phyloP scores from a whole-genome alignment of 2,329 filamentous ascomycete species.

The Sclerotinia nivalis region DNA sequence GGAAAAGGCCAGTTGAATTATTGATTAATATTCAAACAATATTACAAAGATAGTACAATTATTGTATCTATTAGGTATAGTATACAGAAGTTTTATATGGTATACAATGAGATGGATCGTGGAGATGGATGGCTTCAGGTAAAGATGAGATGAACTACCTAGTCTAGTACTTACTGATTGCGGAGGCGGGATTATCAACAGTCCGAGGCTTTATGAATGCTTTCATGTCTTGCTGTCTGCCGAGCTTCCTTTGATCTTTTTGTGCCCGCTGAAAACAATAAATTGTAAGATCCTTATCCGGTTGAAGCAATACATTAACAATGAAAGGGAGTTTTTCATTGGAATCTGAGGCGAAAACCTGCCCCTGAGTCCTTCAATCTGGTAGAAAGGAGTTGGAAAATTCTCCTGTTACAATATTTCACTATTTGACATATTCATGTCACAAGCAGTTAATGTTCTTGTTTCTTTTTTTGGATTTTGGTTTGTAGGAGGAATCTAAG shows the following conservation, averaged over 20 bases:
- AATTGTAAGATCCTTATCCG: background rate
- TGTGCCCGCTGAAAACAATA: background rate
- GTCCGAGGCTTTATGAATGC: background rate
- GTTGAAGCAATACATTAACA: background rate
- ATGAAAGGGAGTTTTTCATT: no score
- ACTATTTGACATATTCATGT: no score
- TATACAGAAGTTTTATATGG: background rate
- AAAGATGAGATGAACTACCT: conserved; percentile 4
- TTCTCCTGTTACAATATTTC: no score
- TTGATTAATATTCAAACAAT: background rate
- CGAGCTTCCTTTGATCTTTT: background rate
- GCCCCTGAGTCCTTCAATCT: background rate
- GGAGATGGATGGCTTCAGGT: background rate
- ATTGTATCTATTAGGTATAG: background rate
- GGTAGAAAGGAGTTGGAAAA: background rate
- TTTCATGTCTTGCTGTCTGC: background rate
- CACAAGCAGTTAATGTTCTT: no score
- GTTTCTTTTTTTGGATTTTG: no score
- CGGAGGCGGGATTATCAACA: background rate
- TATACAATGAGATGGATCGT: background rate
- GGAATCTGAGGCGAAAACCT: background rate
- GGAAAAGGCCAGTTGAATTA: background rate
- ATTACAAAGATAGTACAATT: background rate
- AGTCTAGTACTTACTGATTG: background rate
- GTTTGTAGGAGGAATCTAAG: no score